phyloP scores from a whole-genome alignment of 1,284 basidiomycete species.

The Hypsizygus ulmarius region DNA sequence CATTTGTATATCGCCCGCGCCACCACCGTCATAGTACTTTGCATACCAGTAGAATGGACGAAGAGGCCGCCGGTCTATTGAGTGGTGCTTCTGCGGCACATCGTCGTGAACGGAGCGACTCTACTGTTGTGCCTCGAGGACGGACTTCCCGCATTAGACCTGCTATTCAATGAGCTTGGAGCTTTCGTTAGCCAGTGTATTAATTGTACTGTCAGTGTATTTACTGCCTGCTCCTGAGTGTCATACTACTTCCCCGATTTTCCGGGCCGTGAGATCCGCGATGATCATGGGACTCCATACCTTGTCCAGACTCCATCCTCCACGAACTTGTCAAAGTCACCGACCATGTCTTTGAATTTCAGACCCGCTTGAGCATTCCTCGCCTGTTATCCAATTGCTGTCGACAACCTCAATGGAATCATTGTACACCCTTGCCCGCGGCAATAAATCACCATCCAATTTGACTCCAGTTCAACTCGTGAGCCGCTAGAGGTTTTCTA shows the following conservation, averaged over 20 bases:
- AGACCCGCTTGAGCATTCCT: no score
- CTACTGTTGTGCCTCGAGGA: constrained; percentile 20
- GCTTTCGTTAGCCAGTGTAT: constrained; percentile 2
- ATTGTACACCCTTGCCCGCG: no score
- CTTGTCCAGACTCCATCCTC: no score
- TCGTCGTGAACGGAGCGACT: constrained; percentile 12
- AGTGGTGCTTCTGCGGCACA: constrained; percentile 33
- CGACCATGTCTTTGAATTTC: no score
- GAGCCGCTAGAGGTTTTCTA: constrained; percentile 9
- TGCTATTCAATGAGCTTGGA: constrained; percentile 10
- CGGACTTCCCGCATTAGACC: constrained; percentile 28
- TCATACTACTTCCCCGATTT: no score
- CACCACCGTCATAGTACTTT: constrained; percentile 28
- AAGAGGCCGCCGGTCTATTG: constrained; percentile 49
- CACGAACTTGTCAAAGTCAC: no score
- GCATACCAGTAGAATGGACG: constrained; percentile 30
- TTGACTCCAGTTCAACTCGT: constrained; percentile 36
- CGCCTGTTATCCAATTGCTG: no score
- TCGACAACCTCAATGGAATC: no score
- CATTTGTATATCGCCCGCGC: constrained; percentile 46
- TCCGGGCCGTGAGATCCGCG: no score
- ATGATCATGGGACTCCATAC: no score
- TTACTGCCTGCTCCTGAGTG: neutral
- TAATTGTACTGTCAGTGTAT: neutral
- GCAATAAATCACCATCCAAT: constrained; percentile 1